A percentile compares a stretch with the other conserved stretches of the same genome.
Conservation (phyloP, 2,329 filamentous ascomycete genomes). For the Lomentospora prolificans region DNA sequence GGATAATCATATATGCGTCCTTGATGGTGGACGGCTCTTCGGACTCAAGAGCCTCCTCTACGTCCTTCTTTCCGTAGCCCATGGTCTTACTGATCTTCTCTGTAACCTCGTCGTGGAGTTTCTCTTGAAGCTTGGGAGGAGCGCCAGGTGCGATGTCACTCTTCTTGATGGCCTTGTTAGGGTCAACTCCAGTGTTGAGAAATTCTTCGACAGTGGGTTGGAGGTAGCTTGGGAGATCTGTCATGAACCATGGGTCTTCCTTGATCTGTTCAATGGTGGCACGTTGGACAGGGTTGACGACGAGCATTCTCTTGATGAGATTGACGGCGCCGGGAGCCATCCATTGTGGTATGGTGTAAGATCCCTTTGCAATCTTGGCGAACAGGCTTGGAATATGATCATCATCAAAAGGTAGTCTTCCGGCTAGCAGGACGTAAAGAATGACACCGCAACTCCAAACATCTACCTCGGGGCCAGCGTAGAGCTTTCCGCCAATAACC, state of each 20-base stretch:
- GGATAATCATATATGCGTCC: constrained; percentile 95
- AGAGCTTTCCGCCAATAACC: constrained; percentile 95
- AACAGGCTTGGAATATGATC: constrained; percentile 97
- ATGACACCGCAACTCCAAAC: constrained; percentile 97
- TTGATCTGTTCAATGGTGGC: constrained; percentile 92
- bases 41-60: constrained; percentile 84
- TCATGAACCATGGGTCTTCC: constrained; percentile 86
- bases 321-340: constrained; percentile 74
- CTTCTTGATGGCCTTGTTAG: constrained; percentile 80
- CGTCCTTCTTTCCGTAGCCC: constrained; percentile 92
- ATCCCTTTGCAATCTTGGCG: constrained; percentile 92
- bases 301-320: constrained; percentile 86
- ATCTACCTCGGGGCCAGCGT: constrained; percentile 94
- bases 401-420: constrained; percentile 88
- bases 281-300: constrained; percentile 88
- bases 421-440: constrained; percentile 71
- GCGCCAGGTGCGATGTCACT: constrained; percentile 72
- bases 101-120: constrained; percentile 84
- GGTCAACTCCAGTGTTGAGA: constrained; percentile 85
- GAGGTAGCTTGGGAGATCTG: constrained; percentile 77
- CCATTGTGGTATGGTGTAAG: constrained; percentile 86
- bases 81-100: constrained; percentile 96
- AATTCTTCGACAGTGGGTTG: constrained; percentile 85
- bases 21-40: constrained; percentile 97
- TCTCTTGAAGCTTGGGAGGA: constrained; percentile 70